phyloP scores from a whole-genome alignment of 306 rosid species.

The Prunus mongolica region DNA sequence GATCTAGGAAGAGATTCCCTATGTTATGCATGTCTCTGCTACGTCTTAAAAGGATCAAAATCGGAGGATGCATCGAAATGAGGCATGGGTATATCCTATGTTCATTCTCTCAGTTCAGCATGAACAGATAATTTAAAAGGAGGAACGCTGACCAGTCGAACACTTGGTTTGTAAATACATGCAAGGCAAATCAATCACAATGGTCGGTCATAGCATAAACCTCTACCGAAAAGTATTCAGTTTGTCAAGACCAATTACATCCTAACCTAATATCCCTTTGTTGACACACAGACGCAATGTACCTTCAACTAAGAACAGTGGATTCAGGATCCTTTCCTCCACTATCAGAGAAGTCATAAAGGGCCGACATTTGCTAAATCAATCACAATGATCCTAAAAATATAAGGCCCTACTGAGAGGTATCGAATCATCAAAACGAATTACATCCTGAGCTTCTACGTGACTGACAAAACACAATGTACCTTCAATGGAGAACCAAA shows the following conservation, averaged over 20 bases:
- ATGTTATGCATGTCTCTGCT: not conserved
- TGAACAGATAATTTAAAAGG: not conserved
- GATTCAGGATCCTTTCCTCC: too few species aligned
- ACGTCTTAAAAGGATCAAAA: not conserved
- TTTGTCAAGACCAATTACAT: not conserved
- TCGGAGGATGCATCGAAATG: not conserved
- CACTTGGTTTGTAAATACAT: not conserved
- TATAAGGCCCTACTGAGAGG: not conserved
- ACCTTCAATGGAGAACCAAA: not conserved
- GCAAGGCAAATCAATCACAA: constrained; percentile 1
- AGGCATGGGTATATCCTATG: not conserved
- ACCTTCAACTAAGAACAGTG: not conserved
- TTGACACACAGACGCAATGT: not conserved
- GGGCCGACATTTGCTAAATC: not conserved
- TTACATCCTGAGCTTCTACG: not conserved
- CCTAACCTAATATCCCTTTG: not conserved
- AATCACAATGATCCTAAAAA: not conserved
- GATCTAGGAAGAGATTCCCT: not conserved
- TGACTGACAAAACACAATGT: too few species aligned
- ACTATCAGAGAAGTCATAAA: not conserved
- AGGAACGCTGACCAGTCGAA: not conserved
- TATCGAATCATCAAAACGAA: not conserved
- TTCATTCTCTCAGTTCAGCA: not conserved
- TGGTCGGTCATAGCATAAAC: not conserved
- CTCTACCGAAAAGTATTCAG: not conserved